Base-by-base conservation (phyloP, 1,139 yeast genomes). In the Saccharomycopsis hybrid region DNA sequence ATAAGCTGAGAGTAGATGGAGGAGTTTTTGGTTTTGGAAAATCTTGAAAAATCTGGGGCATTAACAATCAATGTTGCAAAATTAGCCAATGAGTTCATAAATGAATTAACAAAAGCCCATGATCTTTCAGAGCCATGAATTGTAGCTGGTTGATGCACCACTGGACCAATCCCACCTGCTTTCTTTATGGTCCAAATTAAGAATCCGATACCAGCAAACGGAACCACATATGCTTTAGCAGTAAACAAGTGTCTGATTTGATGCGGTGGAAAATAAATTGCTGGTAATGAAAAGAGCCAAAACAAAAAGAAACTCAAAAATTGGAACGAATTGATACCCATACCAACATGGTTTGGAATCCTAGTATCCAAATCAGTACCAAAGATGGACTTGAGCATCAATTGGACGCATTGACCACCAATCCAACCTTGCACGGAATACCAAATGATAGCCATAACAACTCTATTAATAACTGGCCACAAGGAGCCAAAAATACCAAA, bases 1-100 rank as follows among this genome's bases (percentile, higher is more conserved):
- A 85, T 60, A 31, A 77, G 61, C 62, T 80, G 85, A 0, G 84
- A 72, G 66, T 74, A 67, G 8, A 72, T 57, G 1, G 82, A 72
- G 31, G 78, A 69, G 33, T 62, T 62, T 36, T 71, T 70, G 30
- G 77, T 76, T 51, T 74, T 75, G 5, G 96, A 83, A 64, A 88
- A 85, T 64, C 96, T 80, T 29, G 95, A 75, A 65, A 87, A 87
- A 73, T 89, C 97, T 0, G 96, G 95, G 18, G 94, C 85, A 66
- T 89, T 89, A 56, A 85, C 78, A 60, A 87, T 84, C 61, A 88
- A 74, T 5, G 96, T 85, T 4, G 95, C 94, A 61, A 88, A 88
- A 67, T 86, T 85, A 31, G 95, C 88, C 58, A 88, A 71, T 48
- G 89, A 74, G 63, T 83, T 82, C 87, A 88, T 83, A 42, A 82